Evolutionary conservation across 768 basidiomycete species (phyloP).

Genomic region (Royoungia palumana): DNA sequence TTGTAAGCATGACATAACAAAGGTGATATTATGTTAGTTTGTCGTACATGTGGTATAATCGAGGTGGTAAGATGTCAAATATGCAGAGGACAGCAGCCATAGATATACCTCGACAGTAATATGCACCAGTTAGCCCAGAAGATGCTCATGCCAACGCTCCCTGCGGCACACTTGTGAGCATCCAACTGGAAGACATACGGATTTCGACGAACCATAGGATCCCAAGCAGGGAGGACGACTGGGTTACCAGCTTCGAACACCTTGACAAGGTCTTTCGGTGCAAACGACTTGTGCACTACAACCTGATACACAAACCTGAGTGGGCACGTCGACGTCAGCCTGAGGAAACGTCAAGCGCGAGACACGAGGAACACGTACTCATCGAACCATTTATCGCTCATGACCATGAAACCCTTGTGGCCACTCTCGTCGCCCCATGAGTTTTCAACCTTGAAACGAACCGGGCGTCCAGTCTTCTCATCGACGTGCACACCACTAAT

Average conservation of each 20-base stretch:
- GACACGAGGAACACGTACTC: slow-evolving; percentile 50
- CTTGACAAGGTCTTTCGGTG: slow-evolving; percentile 76
- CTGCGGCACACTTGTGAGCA: slow-evolving; percentile 5
- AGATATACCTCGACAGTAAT: too few species aligned
- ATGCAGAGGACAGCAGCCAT: too few species aligned
- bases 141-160: slow-evolving; percentile 24
- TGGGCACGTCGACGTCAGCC: neutral
- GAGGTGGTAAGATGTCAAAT: too few species aligned
- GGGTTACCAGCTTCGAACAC: slow-evolving; percentile 69
- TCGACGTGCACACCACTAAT: slow-evolving; percentile 92
- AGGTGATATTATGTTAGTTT: too few species aligned
- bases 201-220: slow-evolving; percentile 37
- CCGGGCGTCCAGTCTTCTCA: slow-evolving; percentile 56
- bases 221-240: slow-evolving; percentile 83
- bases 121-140: neutral
- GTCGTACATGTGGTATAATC: too few species aligned
- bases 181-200: neutral
- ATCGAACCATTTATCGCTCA: slow-evolving; percentile 91
- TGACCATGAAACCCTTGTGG: slow-evolving; percentile 86
- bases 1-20: too few species aligned
- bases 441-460: slow-evolving; percentile 97
- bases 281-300: slow-evolving; percentile 77
- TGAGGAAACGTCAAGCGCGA: neutral
- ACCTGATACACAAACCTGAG: slow-evolving; percentile 87
- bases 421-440: slow-evolving; percentile 81